Evolutionary conservation across 306 rosid genomes (phyloP), one percentile per base, ranked within the genome.

Genomic region (Cucurbita maxima): DNA sequence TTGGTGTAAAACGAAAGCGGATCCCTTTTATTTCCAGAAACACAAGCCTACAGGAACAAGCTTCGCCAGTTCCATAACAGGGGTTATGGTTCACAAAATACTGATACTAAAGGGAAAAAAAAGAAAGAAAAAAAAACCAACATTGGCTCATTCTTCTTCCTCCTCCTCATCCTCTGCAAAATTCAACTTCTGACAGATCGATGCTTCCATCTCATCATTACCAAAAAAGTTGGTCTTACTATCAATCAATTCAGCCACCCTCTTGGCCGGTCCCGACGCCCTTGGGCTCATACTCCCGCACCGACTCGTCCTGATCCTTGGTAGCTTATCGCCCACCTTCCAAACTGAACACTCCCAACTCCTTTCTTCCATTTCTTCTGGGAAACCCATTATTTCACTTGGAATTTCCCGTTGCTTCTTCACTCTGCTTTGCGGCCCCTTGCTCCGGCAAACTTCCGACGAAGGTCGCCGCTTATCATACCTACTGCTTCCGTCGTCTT

Each of bases 261-360:
- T 84, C 54, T 94, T 90, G 0, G 92, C 97, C 22, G 94, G 89
- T 18, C 98, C 98, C 0, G 97, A 94, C 7, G 87, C 95, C 81
- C 97, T 85, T 30, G 96, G 92, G 40, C 92, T 89, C 66, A 80
- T 7, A 47, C 12, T 48, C 41, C 8, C 56, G 22, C 57, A 68
- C 4, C 73, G 73, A 68, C 20, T 68, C 13, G 85, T 85, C 71
- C 78, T 86, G 62, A 94, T 89, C 83, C 81, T 91, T 0, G 96
- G 95, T 64, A 94, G 90, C 71, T 76, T 79, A 45, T 68, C 85
- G 4, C 20, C 72, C 55, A 66, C 38, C 53, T 66, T 66, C 0
- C 55, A 43, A 66, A 66, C 55, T 11, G 72, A 12, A 20, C 54
- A 66, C 2, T 14, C 48, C 81, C 16, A 0, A 80, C 44, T 3